These are phyloP conservation scores for Tolypocladium paradoxum DNA, from an alignment of 2,329 filamentous ascomycete genomes.

Conservation along the genomic window DNA sequence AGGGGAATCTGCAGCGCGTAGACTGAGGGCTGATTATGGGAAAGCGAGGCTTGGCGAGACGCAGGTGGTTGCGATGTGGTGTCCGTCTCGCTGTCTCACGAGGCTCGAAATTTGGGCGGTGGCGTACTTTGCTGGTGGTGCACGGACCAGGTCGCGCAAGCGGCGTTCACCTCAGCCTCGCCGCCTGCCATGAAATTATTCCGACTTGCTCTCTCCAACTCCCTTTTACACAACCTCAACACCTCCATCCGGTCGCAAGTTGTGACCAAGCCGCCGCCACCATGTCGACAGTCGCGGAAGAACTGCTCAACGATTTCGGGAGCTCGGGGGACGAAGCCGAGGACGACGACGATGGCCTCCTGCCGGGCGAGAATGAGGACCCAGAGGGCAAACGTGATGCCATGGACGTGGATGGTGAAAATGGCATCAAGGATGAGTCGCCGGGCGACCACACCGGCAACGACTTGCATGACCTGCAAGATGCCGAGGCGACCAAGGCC, in stretches of 20 bases:
- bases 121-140: not conserved
- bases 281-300: slow-evolving; percentile 89
- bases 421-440: slow-evolving; percentile 40
- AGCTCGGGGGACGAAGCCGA: slow-evolving; percentile 64
- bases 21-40: not conserved
- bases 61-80: slow-evolving; percentile 2
- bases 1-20: not conserved
- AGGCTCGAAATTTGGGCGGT: slow-evolving; percentile 14
- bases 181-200: not conserved
- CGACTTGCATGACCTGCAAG: slow-evolving; percentile 40
- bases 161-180: not conserved
- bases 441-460: slow-evolving; percentile 43
- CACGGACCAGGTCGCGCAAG: not conserved
- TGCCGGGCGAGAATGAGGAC: slow-evolving; percentile 30
- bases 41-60: not conserved
- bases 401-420: slow-evolving; percentile 50
- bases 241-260: not conserved
- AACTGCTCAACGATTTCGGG: slow-evolving; percentile 66
- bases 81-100: no score
- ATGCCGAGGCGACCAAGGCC: slow-evolving; percentile 61
- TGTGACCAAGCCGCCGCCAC: slow-evolving; percentile 8
- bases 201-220: not conserved
- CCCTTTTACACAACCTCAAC: not conserved
- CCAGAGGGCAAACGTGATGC: slow-evolving; percentile 27
- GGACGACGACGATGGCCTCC: slow-evolving; percentile 40